A percentile compares a stretch with the other conserved stretches of the same genome.
Evolutionary conservation across 305 asterid genomes (phyloP).

Genomic region (Rubia balearica): DNA sequence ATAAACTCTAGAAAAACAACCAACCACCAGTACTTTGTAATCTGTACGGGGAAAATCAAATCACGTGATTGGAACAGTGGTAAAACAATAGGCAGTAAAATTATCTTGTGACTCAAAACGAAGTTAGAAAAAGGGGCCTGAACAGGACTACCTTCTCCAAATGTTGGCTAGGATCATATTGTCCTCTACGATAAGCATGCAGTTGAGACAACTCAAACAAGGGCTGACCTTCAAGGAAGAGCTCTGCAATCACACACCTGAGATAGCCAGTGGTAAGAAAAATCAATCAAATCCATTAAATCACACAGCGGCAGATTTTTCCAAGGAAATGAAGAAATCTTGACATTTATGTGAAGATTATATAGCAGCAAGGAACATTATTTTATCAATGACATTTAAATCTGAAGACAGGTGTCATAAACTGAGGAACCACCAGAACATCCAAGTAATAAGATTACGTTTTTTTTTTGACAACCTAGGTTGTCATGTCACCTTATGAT

Average conservation of each 20-base stretch:
- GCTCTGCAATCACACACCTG: conserved; percentile 99
- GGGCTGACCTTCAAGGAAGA: conserved; percentile 97
- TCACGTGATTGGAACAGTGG: background rate
- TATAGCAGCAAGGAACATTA: conserved; percentile 1
- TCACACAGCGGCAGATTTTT: conserved; percentile 4
- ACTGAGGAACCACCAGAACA: background rate
- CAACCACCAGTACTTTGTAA: background rate
- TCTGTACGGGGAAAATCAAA: background rate
- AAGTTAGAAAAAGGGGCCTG: background rate
- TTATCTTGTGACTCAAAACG: background rate
- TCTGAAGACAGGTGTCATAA: background rate
- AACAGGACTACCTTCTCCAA: conserved; percentile 65
- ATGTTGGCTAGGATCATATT: conserved; percentile 94
- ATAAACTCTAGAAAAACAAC: conserved; percentile 7
- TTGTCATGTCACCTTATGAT: background rate
- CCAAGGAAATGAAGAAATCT: background rate
- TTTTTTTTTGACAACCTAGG: background rate
- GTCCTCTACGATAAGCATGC: conserved; percentile 98
- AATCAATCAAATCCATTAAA: conserved; percentile 13
- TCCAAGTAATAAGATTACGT: background rate
- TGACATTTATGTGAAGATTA: background rate
- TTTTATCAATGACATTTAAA: background rate
- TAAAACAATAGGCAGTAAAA: conserved; percentile 2
- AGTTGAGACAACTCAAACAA: conserved; percentile 93
- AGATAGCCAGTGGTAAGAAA: conserved; percentile 27